Evolutionary conservation across 2,329 filamentous ascomycete genomes (phyloP).

Genomic region (Biscogniauxia marginata): DNA sequence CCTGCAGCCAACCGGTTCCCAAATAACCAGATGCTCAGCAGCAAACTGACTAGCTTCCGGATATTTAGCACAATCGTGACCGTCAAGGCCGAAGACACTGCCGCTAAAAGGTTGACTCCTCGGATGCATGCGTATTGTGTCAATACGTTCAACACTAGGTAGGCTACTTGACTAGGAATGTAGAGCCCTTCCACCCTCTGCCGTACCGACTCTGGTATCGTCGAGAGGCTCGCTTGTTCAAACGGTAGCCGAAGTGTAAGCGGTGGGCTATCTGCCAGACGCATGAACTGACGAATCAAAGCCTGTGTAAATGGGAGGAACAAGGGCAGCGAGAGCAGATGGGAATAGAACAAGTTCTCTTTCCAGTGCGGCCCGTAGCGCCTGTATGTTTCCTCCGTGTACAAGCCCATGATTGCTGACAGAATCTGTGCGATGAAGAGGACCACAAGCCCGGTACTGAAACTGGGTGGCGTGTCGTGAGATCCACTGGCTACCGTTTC

Average conservation of each 20-base stretch:
- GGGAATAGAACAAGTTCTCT: slow-evolving; percentile 94
- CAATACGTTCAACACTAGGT: slow-evolving; percentile 72
- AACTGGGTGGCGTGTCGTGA: slow-evolving; percentile 38
- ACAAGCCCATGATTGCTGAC: slow-evolving; percentile 91
- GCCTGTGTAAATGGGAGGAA: slow-evolving; percentile 71
- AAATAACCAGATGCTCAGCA: slow-evolving; percentile 92
- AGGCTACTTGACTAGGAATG: slow-evolving; percentile 69
- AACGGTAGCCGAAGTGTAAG: slow-evolving; percentile 45
- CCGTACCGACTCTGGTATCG: slow-evolving; percentile 39
- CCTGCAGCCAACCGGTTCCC: slow-evolving; percentile 76
- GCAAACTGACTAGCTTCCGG: slow-evolving; percentile 84
- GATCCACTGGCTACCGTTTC: slow-evolving; percentile 22
- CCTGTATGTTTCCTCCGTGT: slow-evolving; percentile 87
- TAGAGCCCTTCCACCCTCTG: slow-evolving; percentile 38
- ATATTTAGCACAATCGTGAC: slow-evolving; percentile 97
- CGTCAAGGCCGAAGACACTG: slow-evolving; percentile 84
- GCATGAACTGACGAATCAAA: slow-evolving; percentile 62
- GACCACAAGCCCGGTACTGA: slow-evolving; percentile 72
- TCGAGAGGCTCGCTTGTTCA: slow-evolving; percentile 29
- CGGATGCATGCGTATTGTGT: slow-evolving; percentile 96
- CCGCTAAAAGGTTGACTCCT: slow-evolving; percentile 90
- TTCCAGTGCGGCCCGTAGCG: slow-evolving; percentile 87
- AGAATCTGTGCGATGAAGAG: slow-evolving; percentile 86
- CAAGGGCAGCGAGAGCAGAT: slow-evolving; percentile 71
- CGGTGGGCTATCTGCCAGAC: slow-evolving; percentile 62